Evolutionary conservation across 176 grass and related monocot genomes (phyloP).

Genomic region (Oryza nivara): DNA sequence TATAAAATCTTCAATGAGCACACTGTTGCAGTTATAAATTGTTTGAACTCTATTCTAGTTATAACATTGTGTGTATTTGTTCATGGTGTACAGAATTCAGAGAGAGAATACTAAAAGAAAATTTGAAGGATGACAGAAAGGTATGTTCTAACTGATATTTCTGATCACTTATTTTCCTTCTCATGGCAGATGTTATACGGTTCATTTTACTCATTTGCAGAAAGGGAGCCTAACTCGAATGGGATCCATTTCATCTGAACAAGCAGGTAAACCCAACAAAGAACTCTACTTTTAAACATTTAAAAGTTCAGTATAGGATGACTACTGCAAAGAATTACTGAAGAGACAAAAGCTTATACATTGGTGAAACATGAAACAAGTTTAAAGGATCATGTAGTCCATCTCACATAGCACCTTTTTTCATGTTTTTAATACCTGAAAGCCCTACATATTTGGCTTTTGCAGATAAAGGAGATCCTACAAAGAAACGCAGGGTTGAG

Average conservation of each 20-base stretch:
- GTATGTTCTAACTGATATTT: slow-evolving; percentile 29
- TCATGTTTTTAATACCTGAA: slow-evolving; percentile 6
- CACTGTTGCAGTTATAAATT: neutral
- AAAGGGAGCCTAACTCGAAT: slow-evolving; percentile 50
- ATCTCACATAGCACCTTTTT: neutral
- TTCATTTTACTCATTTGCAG: slow-evolving; percentile 46
- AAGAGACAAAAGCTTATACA: neutral
- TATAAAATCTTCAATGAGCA: too few species aligned
- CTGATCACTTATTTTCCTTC: neutral
- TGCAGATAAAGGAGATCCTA: slow-evolving; percentile 75
- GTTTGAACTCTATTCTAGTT: neutral
- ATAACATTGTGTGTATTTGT: slow-evolving; percentile 7
- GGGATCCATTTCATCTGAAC: slow-evolving; percentile 65
- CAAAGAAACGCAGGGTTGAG: slow-evolving; percentile 77
- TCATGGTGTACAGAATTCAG: slow-evolving; percentile 50
- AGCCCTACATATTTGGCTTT: slow-evolving; percentile 27
- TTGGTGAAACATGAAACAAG: neutral
- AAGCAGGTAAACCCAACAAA: slow-evolving; percentile 47
- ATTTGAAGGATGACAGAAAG: slow-evolving; percentile 60
- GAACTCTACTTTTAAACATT: neutral
- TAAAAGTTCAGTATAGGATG: neutral
- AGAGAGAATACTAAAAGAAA: slow-evolving; percentile 55
- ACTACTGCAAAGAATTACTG: neutral
- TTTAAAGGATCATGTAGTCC: neutral
- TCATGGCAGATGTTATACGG: neutral